phyloP scores from a whole-genome alignment of 306 rosid species.

The Elaeagnus macrophylla region DNA sequence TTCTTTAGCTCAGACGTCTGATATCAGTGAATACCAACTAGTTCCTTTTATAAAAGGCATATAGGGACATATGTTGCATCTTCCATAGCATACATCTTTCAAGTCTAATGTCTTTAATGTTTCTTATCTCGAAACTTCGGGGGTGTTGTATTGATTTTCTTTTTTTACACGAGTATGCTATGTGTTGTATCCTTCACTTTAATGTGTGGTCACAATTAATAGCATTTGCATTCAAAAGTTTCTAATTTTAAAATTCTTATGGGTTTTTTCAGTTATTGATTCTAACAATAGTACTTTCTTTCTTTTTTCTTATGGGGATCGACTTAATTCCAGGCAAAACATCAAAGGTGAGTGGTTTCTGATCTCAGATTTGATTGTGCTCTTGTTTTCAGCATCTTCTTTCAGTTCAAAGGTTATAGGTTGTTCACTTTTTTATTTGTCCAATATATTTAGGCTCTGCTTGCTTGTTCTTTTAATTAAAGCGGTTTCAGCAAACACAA shows the following conservation, averaged over 20 bases:
- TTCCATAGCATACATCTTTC: too few species aligned
- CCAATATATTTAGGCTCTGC: background rate
- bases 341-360: constrained; percentile 50
- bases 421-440: background rate
- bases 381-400: background rate
- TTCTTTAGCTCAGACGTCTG: too few species aligned
- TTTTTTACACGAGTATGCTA: too few species aligned
- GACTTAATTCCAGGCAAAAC: constrained; percentile 60
- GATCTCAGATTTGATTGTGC: background rate
- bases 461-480: background rate
- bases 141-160: too few species aligned
- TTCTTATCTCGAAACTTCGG: too few species aligned
- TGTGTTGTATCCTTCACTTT: background rate
- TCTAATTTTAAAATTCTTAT: background rate
- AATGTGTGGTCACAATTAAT: background rate
- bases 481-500: background rate
- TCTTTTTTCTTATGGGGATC: constrained; percentile 30
- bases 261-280: background rate
- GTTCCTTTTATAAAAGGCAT: too few species aligned
- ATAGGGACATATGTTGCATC: too few species aligned
- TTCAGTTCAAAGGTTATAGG: background rate
- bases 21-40: too few species aligned
- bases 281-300: constrained; percentile 15
- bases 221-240: background rate
- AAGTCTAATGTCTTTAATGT: too few species aligned